Evolutionary conservation across 306 rosid species (phyloP).

Genomic region (Pachyrhizus erosus): DNA sequence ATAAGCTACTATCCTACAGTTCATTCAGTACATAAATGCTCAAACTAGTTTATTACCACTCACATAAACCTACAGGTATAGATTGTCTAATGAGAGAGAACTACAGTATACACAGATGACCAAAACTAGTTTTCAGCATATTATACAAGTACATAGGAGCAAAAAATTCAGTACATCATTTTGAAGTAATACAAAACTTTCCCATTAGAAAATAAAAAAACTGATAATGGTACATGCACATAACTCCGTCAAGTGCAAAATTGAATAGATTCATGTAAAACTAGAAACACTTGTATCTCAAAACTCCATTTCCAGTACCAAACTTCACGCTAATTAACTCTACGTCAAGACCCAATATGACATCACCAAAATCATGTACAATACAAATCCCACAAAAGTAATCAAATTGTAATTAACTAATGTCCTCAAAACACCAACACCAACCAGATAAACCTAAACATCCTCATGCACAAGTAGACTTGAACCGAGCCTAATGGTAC

Average conservation of each 20-base stretch:
- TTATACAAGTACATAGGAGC: not conserved
- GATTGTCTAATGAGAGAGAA: constrained; percentile 32
- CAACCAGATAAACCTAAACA: constrained; percentile 42
- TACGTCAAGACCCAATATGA: constrained; percentile 27
- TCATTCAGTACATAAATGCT: not conserved
- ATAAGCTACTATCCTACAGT: constrained; percentile 2
- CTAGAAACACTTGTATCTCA: constrained; percentile 6
- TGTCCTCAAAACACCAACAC: constrained; percentile 37
- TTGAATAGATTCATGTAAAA: constrained; percentile 15
- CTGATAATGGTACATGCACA: not conserved
- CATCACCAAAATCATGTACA: constrained; percentile 34
- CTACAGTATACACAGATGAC: constrained; percentile 41
- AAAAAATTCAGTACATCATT: constrained; percentile 31
- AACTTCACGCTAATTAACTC: not conserved
- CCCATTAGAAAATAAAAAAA: not conserved
- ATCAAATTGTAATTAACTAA: not conserved
- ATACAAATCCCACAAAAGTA: constrained; percentile 4
- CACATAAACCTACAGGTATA: constrained; percentile 18
- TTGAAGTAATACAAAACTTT: constrained; percentile 13
- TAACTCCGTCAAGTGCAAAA: constrained; percentile 32
- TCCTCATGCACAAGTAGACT: constrained; percentile 23
- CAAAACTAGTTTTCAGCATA: constrained; percentile 21
- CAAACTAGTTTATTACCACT: constrained; percentile 20
- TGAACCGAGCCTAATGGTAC: constrained; percentile 31
- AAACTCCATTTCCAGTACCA: not conserved